These are phyloP conservation scores for Ustilago esculenta DNA, from an alignment of 1,284 basidiomycete genomes.

Conservation along the genomic window DNA sequence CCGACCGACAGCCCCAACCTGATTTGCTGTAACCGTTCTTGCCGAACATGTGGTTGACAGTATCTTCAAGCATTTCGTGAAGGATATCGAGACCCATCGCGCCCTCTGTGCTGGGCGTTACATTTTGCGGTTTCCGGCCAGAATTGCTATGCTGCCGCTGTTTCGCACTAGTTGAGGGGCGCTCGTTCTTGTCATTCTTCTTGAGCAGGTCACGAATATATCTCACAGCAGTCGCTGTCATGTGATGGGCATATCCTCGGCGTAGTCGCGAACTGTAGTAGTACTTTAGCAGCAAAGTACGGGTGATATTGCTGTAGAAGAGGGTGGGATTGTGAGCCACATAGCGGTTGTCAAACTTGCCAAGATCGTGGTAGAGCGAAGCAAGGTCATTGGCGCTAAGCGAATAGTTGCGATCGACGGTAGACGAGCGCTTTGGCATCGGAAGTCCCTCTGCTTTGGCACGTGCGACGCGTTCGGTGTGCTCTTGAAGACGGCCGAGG, in stretches of 20 bases:
- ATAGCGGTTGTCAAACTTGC: conserved; percentile 87
- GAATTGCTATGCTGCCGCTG: background rate
- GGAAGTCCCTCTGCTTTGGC: conserved; percentile 25
- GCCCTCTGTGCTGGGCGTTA: conserved; percentile 12
- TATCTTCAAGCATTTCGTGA: conserved; percentile 63
- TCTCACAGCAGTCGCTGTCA: conserved; percentile 74
- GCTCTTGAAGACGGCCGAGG: conserved; percentile 65
- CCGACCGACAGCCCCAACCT: conserved; percentile 21
- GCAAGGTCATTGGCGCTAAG: conserved; percentile 27
- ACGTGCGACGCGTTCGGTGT: conserved; percentile 32
- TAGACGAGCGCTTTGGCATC: conserved; percentile 9
- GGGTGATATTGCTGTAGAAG: conserved; percentile 80
- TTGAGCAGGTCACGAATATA: conserved; percentile 58
- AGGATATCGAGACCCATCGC: conserved; percentile 48
- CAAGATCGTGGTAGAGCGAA: conserved; percentile 76
- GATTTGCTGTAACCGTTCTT: conserved; percentile 30
- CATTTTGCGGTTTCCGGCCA: background rate
- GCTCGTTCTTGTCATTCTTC: conserved; percentile 29
- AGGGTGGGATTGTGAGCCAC: conserved; percentile 88
- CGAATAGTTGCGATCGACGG: conserved; percentile 26
- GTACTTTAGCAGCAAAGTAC: conserved; percentile 87
- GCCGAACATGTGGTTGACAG: conserved; percentile 47
- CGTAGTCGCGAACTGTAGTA: conserved; percentile 83
- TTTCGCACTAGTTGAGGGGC: background rate
- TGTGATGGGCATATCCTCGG: conserved; percentile 82